phyloP scores from a whole-genome alignment of 768 basidiomycete genomes.

The Lactarius indigo region DNA sequence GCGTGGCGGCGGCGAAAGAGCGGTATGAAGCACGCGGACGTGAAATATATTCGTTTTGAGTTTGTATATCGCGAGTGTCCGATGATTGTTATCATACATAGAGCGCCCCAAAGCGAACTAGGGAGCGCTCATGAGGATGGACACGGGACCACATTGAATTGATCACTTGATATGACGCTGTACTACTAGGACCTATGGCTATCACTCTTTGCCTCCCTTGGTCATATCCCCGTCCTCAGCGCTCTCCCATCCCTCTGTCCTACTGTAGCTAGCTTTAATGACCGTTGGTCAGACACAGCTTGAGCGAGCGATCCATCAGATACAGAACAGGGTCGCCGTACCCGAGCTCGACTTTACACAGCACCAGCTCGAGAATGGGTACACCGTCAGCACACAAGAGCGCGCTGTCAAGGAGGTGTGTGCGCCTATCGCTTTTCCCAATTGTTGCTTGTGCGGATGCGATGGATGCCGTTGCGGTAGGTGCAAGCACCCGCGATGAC shows the following conservation, averaged over 20 bases:
- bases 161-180: slow-evolving; percentile 3
- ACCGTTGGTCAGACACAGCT: slow-evolving; percentile 42
- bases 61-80: background rate
- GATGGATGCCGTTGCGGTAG: slow-evolving; percentile 39
- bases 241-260: background rate
- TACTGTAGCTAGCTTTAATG: slow-evolving; percentile 4
- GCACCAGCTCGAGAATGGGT: slow-evolving; percentile 90
- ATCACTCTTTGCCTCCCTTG: background rate
- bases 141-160: slow-evolving; percentile 13
- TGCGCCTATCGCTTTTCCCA: background rate
- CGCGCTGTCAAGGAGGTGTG: slow-evolving; percentile 94
- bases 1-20: slow-evolving; percentile 39
- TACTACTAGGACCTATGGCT: background rate
- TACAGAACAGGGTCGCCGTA: slow-evolving; percentile 46
- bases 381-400: slow-evolving; percentile 87
- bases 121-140: background rate
- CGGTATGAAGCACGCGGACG: slow-evolving; percentile 16
- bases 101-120: background rate
- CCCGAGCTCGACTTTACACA: slow-evolving; percentile 86
- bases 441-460: background rate
- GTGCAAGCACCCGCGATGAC: slow-evolving; percentile 97
- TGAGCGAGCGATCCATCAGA: slow-evolving; percentile 65
- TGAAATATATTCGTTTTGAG: slow-evolving; percentile 24
- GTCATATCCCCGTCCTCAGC: background rate
- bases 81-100: background rate